Evolutionary conservation across 768 basidiomycete genomes (phyloP), one percentile per base, ranked within the genome.

Genomic region (Galerina sulciceps): DNA sequence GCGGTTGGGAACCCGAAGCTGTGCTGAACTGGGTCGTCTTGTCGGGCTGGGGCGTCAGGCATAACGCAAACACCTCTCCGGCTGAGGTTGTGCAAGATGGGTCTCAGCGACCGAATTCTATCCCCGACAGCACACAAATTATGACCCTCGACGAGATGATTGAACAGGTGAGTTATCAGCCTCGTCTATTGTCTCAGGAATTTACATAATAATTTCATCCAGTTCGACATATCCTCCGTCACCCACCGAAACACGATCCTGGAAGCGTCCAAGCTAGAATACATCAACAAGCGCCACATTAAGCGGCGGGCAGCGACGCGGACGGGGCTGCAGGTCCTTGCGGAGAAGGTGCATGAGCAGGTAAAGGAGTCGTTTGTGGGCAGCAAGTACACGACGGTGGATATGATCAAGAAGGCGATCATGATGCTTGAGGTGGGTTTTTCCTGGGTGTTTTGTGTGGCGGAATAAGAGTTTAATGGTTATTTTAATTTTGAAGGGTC

Each of bases 1-100:
- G 86, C 45, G 96, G 94, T 0, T 99, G 93, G 88, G 96, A 99
- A 67, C 91, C 94, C 0, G 81, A 82, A 42, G 94, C 95, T 2
- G 73, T 99, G 13, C 74, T 96, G 22, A 99, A 99, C 67, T 99
- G 96, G 89, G 82, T 98, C 8, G 93, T 93, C 5, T 77, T 99
- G 15, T 89, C 93, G n/a, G 96, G 97, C 1, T 98, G 96, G 93
- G 93, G 94, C 20, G 85, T 81, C 10, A 78, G 82, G 9, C 79
- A 79, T 42, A 73, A 77, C 47, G 45, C 6, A 18, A 45, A 45
- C 10, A 1, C 18, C 3, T 6, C 44, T 0, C 44, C 18, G 13
- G 26, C 31, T 42, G 51, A 60, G 18, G 45, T 63, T n/a, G 58
- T 74, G 9, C 63, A 69, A 23, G 58, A 64, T 54, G 20, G 59